Evolutionary conservation across 2,329 filamentous ascomycete species (phyloP), one percentile per base, ranked within the genome.

Genomic region (Harringtonia lauricola): DNA sequence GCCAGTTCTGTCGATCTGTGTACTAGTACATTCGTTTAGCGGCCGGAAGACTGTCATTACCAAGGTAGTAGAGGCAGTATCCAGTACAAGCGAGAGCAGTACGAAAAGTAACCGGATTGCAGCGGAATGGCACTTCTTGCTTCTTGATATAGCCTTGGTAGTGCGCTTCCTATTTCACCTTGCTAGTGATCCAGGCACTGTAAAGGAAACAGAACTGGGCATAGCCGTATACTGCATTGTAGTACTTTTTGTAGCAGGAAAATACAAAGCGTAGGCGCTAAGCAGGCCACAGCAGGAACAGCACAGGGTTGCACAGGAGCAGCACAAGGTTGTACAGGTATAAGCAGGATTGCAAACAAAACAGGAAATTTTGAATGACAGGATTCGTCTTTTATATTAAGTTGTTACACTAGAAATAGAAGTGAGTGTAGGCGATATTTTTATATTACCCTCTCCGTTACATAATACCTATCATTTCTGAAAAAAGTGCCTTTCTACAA

Each of bases 141-240:
- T 29, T 29, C 8, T 29, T 13, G 8, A 26, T 38, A 10, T 38
- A 5, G 15, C 17, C 15, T 9, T 33, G 14, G n/a, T 15, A 43
- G 26, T 43, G 18, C 8, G 12, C 41, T 18, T 43, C 26, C 17
- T 17, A 43, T 10, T 22, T 19, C 14, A 18, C 18, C 28, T 43
- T 12, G 15, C 41, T 33, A 15, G 34, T 38, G n/a, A 15, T 31
- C 18, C 19, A 43, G 14, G 4, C 18, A 17, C 18, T 37, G 14
- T 24, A 43, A 38, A 43, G 18, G 41, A 43, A 43, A 19, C 15
- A 43, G 26, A 43, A 43, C 35, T 43, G 14, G 18, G 34, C 8
- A 43, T 30, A 43, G 26, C 34, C 22, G 19, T 18, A 33, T n/a
- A n/a, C 4, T 18, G 17, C 14, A 8, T 38, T 43, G 29, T 43